phyloP scores from a whole-genome alignment of 2,329 filamentous ascomycete species.

The Fusarium chuoi region DNA sequence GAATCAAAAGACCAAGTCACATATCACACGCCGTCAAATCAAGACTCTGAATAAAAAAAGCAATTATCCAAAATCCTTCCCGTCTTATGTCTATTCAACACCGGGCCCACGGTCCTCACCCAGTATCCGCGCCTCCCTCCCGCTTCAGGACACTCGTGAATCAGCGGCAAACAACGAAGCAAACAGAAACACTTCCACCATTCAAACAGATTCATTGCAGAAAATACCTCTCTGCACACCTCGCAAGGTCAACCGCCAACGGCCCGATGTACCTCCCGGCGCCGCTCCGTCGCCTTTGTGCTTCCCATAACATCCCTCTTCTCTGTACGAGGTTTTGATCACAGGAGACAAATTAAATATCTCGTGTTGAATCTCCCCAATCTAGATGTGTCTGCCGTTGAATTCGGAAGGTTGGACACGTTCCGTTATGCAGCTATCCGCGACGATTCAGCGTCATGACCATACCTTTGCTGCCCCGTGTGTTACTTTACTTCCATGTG shows the following conservation, averaged over 20 bases:
- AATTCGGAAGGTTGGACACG: constrained; percentile 5
- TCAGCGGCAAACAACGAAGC: background rate
- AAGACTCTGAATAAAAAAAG: background rate
- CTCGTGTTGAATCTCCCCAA: background rate
- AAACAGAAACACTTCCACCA: background rate
- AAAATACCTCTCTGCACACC: background rate
- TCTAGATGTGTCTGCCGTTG: background rate
- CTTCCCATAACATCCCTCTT: background rate
- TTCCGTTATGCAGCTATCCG: background rate
- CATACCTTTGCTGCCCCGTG: background rate
- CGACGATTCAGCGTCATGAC: constrained; percentile 3
- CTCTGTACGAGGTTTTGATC: background rate
- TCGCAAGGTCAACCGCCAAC: background rate
- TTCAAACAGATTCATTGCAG: background rate
- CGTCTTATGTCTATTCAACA: background rate
- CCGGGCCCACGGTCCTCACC: background rate
- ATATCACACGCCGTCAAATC: background rate
- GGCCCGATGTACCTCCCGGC: background rate
- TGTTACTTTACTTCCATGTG: background rate
- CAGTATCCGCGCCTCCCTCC: background rate
- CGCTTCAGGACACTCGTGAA: background rate
- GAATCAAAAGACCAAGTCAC: background rate
- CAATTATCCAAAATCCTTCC: background rate
- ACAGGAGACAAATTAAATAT: background rate
- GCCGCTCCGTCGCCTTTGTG: background rate